A percentile compares a stretch with the other conserved stretches of the same genome.
Conservation (phyloP, 23 red algal genomes). For the Gracilaria gracilis region DNA sequence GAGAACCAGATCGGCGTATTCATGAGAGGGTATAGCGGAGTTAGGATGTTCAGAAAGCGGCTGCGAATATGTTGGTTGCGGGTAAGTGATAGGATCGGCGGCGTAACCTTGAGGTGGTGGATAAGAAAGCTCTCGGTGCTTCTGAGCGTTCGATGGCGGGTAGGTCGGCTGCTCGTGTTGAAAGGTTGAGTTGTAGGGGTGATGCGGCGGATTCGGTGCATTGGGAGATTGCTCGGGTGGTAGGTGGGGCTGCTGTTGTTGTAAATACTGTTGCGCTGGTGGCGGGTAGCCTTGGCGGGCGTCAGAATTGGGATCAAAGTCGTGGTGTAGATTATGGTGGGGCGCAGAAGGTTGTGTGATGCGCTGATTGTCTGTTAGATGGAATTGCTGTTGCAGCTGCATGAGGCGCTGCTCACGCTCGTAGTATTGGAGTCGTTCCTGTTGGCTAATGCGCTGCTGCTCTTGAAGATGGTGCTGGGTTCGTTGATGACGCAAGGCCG, state of each 20-base stretch:
- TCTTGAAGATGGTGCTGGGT: constrained; percentile 47
- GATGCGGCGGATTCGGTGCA: not conserved
- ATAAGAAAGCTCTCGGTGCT: not conserved
- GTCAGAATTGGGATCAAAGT: constrained; percentile 3
- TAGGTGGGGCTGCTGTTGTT: constrained; percentile 10
- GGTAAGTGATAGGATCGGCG: constrained; percentile 11
- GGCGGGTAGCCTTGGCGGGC: not conserved
- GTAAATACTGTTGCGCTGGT: constrained; percentile 37
- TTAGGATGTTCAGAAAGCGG: constrained; percentile 7
- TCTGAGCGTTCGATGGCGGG: not conserved
- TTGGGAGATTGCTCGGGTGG: not conserved
- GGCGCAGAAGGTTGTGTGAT: constrained; percentile 9
- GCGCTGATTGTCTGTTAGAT: constrained; percentile 22
- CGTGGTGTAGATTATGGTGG: not conserved
- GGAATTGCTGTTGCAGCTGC: constrained; percentile 20
- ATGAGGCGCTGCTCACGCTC: constrained; percentile 15
- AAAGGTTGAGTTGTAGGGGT: not conserved
- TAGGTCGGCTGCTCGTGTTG: constrained; percentile 12
- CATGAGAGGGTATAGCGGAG: not conserved
- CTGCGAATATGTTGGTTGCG: constrained; percentile 7
- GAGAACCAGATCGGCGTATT: not conserved
- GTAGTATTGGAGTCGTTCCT: constrained; percentile 27
- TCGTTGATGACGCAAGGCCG: constrained; percentile 37
- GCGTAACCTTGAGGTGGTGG: constrained; percentile 13
- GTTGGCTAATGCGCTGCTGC: not conserved